A percentile compares a stretch with the other conserved stretches of the same genome.
Conservation (phyloP, 257 asterid species). For the Nicotiana benthamiana region DNA sequence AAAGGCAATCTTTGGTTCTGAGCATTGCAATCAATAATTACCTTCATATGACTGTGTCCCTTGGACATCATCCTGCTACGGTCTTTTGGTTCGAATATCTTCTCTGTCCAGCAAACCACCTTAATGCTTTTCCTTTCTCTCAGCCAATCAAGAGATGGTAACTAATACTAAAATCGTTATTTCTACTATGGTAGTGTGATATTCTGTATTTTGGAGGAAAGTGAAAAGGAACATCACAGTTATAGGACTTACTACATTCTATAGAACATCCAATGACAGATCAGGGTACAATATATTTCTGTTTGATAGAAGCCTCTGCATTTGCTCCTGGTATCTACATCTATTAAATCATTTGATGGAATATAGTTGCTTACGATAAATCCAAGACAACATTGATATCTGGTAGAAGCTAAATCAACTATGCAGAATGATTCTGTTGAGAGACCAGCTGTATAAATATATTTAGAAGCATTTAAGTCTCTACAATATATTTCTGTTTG, state of each 20-base stretch:
- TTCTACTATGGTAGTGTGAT: not conserved
- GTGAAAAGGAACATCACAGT: not conserved
- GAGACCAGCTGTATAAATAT: not conserved
- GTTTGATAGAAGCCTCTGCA: not conserved
- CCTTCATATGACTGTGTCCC: no score
- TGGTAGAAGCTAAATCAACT: not conserved
- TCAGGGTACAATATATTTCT: not conserved
- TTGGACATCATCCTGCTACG: no score
- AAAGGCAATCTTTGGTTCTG: no score
- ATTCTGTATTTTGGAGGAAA: not conserved
- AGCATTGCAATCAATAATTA: no score
- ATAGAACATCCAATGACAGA: not conserved
- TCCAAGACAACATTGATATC: not conserved
- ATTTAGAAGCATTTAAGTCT: not conserved
- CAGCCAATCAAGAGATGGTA: no score
- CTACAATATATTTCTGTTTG: not conserved
- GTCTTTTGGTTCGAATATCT: no score
- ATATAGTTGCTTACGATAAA: not conserved
- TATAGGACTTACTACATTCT: not conserved
- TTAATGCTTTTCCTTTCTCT: no score
- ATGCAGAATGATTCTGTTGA: not conserved
- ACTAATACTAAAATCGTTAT: no score
- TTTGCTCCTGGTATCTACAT: not conserved
- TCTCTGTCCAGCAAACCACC: no score
- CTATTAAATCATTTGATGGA: not conserved